Conservation (phyloP, 1,284 basidiomycete genomes). For the Apiotrichum mycotoxinovorans region DNA sequence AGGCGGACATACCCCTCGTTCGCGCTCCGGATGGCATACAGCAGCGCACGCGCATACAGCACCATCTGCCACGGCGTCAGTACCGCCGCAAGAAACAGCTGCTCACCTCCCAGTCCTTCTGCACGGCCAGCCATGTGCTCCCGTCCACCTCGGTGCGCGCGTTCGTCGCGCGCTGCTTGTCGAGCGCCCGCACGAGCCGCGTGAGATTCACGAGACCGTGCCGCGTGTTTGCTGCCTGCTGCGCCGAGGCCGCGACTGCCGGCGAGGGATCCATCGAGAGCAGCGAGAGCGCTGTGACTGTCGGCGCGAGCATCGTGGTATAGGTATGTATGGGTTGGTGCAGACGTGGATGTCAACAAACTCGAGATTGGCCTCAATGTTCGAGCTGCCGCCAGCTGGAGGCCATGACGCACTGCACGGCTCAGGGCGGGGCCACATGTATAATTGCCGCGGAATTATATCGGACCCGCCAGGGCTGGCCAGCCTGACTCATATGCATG, state of each 20-base stretch:
- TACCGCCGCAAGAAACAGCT: neutral
- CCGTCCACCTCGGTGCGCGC: constrained; percentile 9
- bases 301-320: neutral
- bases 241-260: constrained; percentile 28
- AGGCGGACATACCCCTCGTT: constrained; percentile 40
- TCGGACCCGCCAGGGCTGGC: too few relatives aligned
- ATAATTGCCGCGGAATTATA: neutral
- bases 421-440: neutral
- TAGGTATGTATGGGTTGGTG: neutral
- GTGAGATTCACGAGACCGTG: constrained; percentile 45
- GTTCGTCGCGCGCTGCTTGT: constrained; percentile 15
- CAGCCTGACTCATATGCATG: too few relatives aligned
- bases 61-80: constrained; percentile 27
- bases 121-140: constrained; percentile 32
- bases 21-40: constrained; percentile 28
- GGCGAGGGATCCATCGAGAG: constrained; percentile 28
- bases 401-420: too few relatives aligned
- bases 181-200: constrained; percentile 40
- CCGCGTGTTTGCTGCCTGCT: constrained; percentile 28
- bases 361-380: too few relatives aligned
- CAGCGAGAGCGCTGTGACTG: constrained; percentile 17
- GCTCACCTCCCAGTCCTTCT: constrained; percentile 44
- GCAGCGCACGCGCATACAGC: constrained; percentile 36
- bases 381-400: too few relatives aligned
- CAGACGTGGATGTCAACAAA: too few relatives aligned